These are phyloP conservation scores for Trematosphaeria pertusa DNA, from an alignment of 2,329 filamentous ascomycete genomes.

Conservation along the genomic window DNA sequence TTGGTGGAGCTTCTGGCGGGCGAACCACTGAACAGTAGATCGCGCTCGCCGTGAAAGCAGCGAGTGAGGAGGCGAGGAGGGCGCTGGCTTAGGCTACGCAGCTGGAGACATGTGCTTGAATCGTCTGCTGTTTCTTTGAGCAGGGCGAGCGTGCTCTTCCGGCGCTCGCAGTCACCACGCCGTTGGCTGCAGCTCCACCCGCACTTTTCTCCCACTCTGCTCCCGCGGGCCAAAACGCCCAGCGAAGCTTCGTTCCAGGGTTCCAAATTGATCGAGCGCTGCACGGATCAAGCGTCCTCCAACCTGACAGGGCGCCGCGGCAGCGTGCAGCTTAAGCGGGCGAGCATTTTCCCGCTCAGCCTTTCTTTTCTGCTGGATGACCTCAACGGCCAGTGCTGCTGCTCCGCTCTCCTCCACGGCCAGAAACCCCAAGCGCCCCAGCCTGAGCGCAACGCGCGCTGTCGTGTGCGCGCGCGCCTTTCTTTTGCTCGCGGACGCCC, in stretches of 20 bases:
- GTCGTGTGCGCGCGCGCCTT: neutral
- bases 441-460: neutral
- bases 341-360: slow-evolving; percentile 24
- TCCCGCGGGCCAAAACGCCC: too few species aligned
- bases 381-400: too few species aligned
- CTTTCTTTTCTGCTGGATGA: too few species aligned
- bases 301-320: slow-evolving; percentile 16
- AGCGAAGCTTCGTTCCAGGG: slow-evolving; percentile 16
- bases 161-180: too few species aligned
- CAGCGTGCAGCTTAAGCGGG: slow-evolving; percentile 26
- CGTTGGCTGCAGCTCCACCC: too few species aligned
- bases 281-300: slow-evolving; percentile 32
- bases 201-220: too few species aligned
- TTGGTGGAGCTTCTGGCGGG: slow-evolving; percentile 5
- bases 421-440: too few species aligned
- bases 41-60: too few species aligned
- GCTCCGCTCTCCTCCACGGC: too few species aligned
- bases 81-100: neutral
- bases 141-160: too few species aligned
- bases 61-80: neutral
- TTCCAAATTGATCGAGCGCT: slow-evolving; percentile 21
- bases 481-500: neutral
- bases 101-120: neutral
- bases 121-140: too few species aligned
- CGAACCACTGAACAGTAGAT: too few species aligned